These are phyloP conservation scores for Glycyrrhiza uralensis DNA, from an alignment of 306 rosid genomes.

Conservation along the genomic window DNA sequence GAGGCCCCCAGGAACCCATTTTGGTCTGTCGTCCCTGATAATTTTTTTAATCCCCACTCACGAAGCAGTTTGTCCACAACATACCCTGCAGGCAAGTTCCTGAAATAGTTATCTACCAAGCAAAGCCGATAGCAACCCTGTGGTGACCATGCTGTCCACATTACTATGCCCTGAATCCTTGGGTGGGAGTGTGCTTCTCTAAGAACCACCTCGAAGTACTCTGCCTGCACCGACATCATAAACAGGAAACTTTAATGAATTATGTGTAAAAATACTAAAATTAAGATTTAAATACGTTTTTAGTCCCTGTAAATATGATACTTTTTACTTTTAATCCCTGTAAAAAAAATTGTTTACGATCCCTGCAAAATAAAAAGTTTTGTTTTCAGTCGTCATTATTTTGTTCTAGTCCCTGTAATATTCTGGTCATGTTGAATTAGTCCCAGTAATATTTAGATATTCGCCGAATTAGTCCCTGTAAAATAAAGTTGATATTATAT, in stretches of 20 bases:
- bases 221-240: slow-evolving; percentile 34
- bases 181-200: slow-evolving; percentile 73
- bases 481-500: no score
- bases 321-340: no score
- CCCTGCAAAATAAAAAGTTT: no score
- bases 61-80: slow-evolving; percentile 61
- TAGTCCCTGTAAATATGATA: no score
- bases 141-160: slow-evolving; percentile 58
- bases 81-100: slow-evolving; percentile 59
- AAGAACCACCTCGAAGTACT: slow-evolving; percentile 50
- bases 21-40: slow-evolving; percentile 17
- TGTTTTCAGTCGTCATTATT: no score
- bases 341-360: no score
- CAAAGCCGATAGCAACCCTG: slow-evolving; percentile 55
- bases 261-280: no score
- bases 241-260: not conserved
- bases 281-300: no score
- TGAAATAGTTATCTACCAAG: slow-evolving; percentile 59
- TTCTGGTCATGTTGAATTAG: no score
- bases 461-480: no score
- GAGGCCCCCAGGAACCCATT: slow-evolving; percentile 21
- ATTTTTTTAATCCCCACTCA: slow-evolving; percentile 45
- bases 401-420: no score
- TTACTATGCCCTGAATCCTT: slow-evolving; percentile 47
- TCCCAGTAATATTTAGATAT: no score